These are phyloP conservation scores for Pichia sp. DNA, from an alignment of 1,139 yeast species.

Conservation along the genomic window DNA sequence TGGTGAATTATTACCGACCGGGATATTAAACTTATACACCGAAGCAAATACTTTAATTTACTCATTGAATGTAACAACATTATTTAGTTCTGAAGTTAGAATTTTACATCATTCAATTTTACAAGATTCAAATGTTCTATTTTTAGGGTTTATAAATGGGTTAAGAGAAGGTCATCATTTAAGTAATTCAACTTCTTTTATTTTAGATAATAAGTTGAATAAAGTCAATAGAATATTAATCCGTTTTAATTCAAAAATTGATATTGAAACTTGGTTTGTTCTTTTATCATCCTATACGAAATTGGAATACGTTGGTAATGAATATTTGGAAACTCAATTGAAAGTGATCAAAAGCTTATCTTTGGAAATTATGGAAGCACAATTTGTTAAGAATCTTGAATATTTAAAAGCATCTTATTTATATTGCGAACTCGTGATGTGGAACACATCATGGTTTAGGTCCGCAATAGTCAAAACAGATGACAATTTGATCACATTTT, in stretches of 20 bases:
- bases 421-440: constrained; percentile 58
- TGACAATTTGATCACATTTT: constrained; percentile 46
- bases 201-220: not conserved
- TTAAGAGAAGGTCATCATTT: constrained; percentile 40
- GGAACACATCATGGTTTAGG: constrained; percentile 67
- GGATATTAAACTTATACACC: constrained; percentile 54
- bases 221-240: constrained; percentile 39
- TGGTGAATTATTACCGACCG: constrained; percentile 67
- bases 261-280: constrained; percentile 80
- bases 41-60: constrained; percentile 65
- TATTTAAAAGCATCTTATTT: constrained; percentile 21
- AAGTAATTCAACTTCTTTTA: not conserved
- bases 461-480: constrained; percentile 52
- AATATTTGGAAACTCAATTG: constrained; percentile 29
- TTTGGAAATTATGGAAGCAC: constrained; percentile 66
- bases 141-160: constrained; percentile 50
- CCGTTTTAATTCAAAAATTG: constrained; percentile 64
- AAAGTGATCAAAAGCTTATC: constrained; percentile 50
- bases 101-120: constrained; percentile 64
- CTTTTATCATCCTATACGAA: constrained; percentile 64
- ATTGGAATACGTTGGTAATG: constrained; percentile 45
- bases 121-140: constrained; percentile 52
- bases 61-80: constrained; percentile 49
- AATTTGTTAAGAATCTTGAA: constrained; percentile 32
- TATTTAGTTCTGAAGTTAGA: constrained; percentile 63